Base-by-base conservation (phyloP, 495 filamentous ascomycete species). In the Daldinia caldariorum region DNA sequence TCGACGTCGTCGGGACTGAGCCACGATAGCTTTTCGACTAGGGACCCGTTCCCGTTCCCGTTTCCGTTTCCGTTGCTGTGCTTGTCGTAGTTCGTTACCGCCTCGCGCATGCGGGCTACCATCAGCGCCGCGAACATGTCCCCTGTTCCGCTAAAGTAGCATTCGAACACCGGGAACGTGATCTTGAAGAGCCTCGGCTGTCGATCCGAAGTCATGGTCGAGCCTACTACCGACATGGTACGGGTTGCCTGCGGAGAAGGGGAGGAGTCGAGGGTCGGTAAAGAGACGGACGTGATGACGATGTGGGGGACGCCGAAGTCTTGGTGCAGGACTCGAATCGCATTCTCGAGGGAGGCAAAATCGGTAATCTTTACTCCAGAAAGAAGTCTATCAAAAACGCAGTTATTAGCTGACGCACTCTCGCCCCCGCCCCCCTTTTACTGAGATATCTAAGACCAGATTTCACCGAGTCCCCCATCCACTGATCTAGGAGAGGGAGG, bases 81-180 rank as follows among this genome's bases (percentile, higher is more conserved):
- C 10, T 57, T 32, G 49, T 67, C 34, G 62, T 63, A 50, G 13
- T 54, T 53, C 22, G 71, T 74, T 14, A 90, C 88, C 5, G 91
- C 92, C 82, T 97, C 93, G 69, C 94, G 89, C 61, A 99, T 87
- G n/a, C 95, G 89, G 26, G 92, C 92, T 2, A 97, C 86, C 55
- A 89, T 94, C 58, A 97, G 82, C 22, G 96, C 94, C 43, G 95
- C 93, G 77, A 99, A 97, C 94, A 99, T 97, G 81, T 99, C 95
- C 13, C 95, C 95, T 1, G 95, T 97, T 29, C 95, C 95, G 74
- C 90, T 93, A 79, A 97, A 99, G 83, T 93, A 96, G 78, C 91
- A 91, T 74, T 97, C 90, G 58, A 98, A 88, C 5, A 91, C 87
- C 1, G 94, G 93, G 58, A 97, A 89, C 58, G 91, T 86, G 75